Conservation (phyloP, 305 asterid species). For the Solanum hybrid region DNA sequence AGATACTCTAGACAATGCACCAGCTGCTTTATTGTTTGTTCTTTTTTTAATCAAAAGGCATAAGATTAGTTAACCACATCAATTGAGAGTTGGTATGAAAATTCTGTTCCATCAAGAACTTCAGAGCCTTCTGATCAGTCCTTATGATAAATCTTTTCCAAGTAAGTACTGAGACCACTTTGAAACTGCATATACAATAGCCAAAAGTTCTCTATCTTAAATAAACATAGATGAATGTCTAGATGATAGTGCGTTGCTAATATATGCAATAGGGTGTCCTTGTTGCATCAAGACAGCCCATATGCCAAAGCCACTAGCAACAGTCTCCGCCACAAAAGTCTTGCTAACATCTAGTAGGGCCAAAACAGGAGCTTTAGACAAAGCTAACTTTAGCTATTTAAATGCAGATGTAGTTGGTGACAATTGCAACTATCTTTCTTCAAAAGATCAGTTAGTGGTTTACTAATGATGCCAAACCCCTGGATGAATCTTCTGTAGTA, state of each 20-base stretch:
- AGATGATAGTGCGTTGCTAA: neutral
- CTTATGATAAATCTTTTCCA: neutral
- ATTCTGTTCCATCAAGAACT: too few relatives aligned
- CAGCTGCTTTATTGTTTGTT: neutral
- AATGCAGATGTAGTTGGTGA: neutral
- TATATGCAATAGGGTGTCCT: neutral
- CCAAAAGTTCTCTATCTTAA: neutral
- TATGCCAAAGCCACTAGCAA: neutral
- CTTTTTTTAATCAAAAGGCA: neutral
- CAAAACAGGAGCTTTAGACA: neutral
- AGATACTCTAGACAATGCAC: neutral
- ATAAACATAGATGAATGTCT: neutral
- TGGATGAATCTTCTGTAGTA: too few relatives aligned
- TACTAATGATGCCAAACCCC: too few relatives aligned
- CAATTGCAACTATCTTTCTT: neutral
- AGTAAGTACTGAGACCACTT: neutral
- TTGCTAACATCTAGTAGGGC: neutral
- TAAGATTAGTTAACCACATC: neutral
- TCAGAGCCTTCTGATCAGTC: neutral
- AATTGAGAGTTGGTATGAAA: neutral
- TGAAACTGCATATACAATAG: neutral
- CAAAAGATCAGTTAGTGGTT: neutral
- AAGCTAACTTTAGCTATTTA: neutral
- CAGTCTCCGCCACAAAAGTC: neutral
- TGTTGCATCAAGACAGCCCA: neutral